Percentiles rank a stretch among this genome's conserved stretches.
Conservation (phyloP, 108 stramenopile genomes). For the Pseudonitzschia multiseries region DNA sequence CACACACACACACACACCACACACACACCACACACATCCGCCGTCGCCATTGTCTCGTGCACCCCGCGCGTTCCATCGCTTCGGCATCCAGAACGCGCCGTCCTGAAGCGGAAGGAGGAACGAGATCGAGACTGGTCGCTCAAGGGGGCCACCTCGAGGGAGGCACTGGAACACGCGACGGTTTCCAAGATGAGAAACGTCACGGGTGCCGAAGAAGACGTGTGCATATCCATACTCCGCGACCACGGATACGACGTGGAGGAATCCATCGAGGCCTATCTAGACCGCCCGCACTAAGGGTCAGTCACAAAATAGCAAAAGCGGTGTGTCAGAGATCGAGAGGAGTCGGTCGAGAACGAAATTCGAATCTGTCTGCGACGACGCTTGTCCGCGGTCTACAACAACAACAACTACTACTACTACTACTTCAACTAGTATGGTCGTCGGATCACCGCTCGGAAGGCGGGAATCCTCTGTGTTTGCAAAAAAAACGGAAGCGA, state of each 20-base stretch:
- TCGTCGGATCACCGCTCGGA: too few species aligned
- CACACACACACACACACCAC: not conserved
- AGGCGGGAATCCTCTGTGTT: too few species aligned
- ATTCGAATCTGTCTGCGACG: too few species aligned
- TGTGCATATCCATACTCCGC: slow-evolving; percentile 45
- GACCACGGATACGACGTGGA: slow-evolving; percentile 43
- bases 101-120: slow-evolving; percentile 32
- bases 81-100: slow-evolving; percentile 17
- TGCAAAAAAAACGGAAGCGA: too few species aligned
- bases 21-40: not conserved
- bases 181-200: slow-evolving; percentile 46
- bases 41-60: not conserved
- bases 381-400: too few species aligned
- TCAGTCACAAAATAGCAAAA: too few species aligned
- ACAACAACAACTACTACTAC: too few species aligned
- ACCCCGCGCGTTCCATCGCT: not conserved
- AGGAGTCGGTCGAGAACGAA: not conserved
- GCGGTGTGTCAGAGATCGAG: too few species aligned
- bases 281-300: not conserved
- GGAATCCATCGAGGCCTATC: slow-evolving; percentile 50
- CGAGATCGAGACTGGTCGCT: slow-evolving; percentile 25
- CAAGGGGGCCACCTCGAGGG: slow-evolving; percentile 16
- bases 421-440: too few species aligned
- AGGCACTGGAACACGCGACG: slow-evolving; percentile 29
- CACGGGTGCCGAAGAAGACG: slow-evolving; percentile 44